Evolutionary conservation across 108 stramenopile genomes (phyloP), one percentile per base, ranked within the genome.

Genomic region (Nannochloropsis gaditana): DNA sequence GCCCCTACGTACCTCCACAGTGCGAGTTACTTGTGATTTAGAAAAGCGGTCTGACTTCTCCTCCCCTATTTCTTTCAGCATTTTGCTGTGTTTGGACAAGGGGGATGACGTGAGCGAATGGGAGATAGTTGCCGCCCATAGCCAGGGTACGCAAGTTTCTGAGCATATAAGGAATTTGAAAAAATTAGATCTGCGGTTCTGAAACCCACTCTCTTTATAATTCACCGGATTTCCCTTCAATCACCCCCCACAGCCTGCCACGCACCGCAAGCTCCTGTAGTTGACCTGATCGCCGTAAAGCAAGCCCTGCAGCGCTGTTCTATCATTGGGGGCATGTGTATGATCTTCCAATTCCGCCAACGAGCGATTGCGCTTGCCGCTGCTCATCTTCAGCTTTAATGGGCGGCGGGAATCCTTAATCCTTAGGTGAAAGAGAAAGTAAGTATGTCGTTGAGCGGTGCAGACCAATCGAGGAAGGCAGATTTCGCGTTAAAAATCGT

Each of bases 191-290:
- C 31, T 31, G 31, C 31, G 31, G 31, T 31, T 31, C 31, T 31
- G 31, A 31, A 31, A 31, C 31, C 31, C 31, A 31, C 31, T 31
- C 31, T 1, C 31, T 31, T 31, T 31, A 31, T 31, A 31, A 31
- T 31, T 31, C 31, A 31, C 31, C 31, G 31, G 31, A 31, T 31
- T 31, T 31, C 31, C 31, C 31, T 31, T 31, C 31, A 31, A 31
- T 31, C 31, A 31, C 31, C 31, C 31, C 31, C 31, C 31, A 31
- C 31, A 31, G 31, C 31, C 31, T 31, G 31, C 31, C 31, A 73
- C 59, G 59, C n/a, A 73, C 59, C 59, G 59, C 19, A 73, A n/a
- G 59, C 59, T n/a, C 15, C n/a, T n/a, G 59, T 73, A 73, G n/a
- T 73, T 73, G 59, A 73, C 59, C 15, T 8, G 19, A n/a, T 73